phyloP scores from a whole-genome alignment of 2,329 filamentous ascomycete species.

The Beauveria sp. region DNA sequence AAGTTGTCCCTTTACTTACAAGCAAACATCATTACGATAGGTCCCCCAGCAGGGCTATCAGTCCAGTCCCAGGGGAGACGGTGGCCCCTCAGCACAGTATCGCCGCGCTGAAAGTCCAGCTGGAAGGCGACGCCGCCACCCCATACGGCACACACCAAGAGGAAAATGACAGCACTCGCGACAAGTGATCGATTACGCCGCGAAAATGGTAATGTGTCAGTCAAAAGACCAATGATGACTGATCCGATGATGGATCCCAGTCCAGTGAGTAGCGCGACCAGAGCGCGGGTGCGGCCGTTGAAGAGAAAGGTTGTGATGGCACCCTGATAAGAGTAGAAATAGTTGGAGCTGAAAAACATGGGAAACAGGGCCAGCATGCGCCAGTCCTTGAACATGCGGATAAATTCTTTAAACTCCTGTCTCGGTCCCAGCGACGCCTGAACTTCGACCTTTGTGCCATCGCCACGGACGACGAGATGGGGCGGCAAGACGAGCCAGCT shows the following conservation, averaged over 20 bases:
- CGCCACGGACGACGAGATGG: constrained; percentile 12
- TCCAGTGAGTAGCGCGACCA: constrained; percentile 62
- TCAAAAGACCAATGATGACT: constrained; percentile 53
- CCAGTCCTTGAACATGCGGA: constrained; percentile 17
- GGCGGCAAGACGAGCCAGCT: constrained; percentile 15
- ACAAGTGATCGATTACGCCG: constrained; percentile 54
- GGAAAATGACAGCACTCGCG: constrained; percentile 49
- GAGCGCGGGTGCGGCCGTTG: constrained; percentile 60
- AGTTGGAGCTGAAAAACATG: constrained; percentile 57
- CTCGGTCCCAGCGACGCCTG: constrained; percentile 9
- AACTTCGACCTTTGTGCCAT: constrained; percentile 10
- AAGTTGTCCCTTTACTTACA: constrained; percentile 10
- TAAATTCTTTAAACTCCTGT: constrained; percentile 13
- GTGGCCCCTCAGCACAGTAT: constrained; percentile 13
- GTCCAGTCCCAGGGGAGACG: constrained; percentile 21
- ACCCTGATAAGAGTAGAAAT: constrained; percentile 74
- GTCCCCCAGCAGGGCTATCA: constrained; percentile 17
- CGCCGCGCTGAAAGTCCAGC: constrained; percentile 35
- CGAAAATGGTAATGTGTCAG: constrained; percentile 49
- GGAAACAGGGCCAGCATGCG: constrained; percentile 5
- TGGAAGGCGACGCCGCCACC: constrained; percentile 65
- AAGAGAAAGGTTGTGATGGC: constrained; percentile 61
- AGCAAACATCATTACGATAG: constrained; percentile 19
- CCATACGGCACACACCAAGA: constrained; percentile 59
- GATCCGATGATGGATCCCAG: constrained; percentile 65